Conservation (phyloP, 257 asterid species). For the Echium plantagineum region DNA sequence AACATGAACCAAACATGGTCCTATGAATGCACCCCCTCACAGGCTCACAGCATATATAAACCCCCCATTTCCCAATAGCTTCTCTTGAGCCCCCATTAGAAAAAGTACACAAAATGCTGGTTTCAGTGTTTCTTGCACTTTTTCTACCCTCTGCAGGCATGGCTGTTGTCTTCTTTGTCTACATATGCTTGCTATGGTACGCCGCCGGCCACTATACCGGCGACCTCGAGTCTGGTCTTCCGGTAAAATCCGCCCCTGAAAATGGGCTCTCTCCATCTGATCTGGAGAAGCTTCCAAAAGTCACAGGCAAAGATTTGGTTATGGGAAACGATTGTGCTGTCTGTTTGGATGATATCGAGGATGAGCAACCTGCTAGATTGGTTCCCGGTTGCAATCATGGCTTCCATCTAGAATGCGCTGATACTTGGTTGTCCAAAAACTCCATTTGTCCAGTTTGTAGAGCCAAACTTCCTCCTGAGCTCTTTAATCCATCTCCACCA, state of each 20-base stretch:
- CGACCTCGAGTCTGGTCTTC: constrained; percentile 9
- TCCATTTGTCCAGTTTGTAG: constrained; percentile 70
- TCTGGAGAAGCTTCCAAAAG: constrained; percentile 54
- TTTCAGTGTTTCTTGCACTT: constrained; percentile 66
- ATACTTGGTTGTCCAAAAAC: constrained; percentile 62
- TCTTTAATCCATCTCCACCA: constrained; percentile 25
- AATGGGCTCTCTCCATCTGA: constrained; percentile 58
- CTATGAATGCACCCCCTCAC: constrained; percentile 6
- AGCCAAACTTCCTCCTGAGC: constrained; percentile 40
- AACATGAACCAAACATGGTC: not conserved
- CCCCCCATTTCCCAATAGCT: constrained; percentile 3
- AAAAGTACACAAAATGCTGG: constrained; percentile 28
- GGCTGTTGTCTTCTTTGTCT: constrained; percentile 72
- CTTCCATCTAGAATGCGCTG: constrained; percentile 65
- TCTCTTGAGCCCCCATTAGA: not conserved
- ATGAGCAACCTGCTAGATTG: constrained; percentile 49
- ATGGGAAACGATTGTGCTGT: constrained; percentile 63
- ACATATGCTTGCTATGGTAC: constrained; percentile 64
- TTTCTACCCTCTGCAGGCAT: constrained; percentile 83
- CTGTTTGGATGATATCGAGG: constrained; percentile 62
- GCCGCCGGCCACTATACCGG: constrained; percentile 24
- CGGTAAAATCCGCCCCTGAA: constrained; percentile 22
- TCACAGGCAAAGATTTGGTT: constrained; percentile 56
- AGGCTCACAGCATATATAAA: constrained; percentile 9
- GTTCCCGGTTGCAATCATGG: constrained; percentile 89